These are phyloP conservation scores for Amaranthus cruentus DNA, from an alignment of 148 eudicot species.

Conservation along the genomic window DNA sequence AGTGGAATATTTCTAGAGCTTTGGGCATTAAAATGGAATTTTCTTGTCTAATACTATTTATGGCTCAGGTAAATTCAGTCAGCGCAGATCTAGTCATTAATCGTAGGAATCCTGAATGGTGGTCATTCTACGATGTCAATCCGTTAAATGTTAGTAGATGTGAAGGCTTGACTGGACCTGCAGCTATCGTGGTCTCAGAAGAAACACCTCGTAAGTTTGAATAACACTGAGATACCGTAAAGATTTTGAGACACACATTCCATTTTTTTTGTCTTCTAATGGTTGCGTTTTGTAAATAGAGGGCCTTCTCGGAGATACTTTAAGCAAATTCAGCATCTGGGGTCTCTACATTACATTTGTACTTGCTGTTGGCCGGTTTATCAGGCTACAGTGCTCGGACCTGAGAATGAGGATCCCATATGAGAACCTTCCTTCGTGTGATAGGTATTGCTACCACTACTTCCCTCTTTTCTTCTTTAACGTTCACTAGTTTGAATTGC, in stretches of 20 bases:
- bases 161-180: constrained; percentile 73
- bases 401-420: constrained; percentile 95
- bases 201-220: constrained; percentile 93
- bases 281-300: constrained; percentile 37
- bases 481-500: background rate
- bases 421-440: constrained; percentile 97
- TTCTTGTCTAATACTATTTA: background rate
- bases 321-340: constrained; percentile 99
- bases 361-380: constrained; percentile 95
- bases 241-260: constrained; percentile 3
- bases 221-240: background rate
- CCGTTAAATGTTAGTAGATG: constrained; percentile 45
- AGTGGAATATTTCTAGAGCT: background rate
- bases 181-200: constrained; percentile 85
- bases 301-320: constrained; percentile 93
- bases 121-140: constrained; percentile 78
- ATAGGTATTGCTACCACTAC: constrained; percentile 43
- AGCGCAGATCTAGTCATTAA: constrained; percentile 72
- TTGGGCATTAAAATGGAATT: background rate
- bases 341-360: constrained; percentile 97
- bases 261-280: constrained; percentile 11
- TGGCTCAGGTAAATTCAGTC: constrained; percentile 48
- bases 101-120: constrained; percentile 60
- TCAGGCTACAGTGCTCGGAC: constrained; percentile 96
- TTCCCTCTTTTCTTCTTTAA: background rate